These are phyloP conservation scores for Fagopyrum esculentum DNA, from an alignment of 148 eudicot species.

Conservation along the genomic window DNA sequence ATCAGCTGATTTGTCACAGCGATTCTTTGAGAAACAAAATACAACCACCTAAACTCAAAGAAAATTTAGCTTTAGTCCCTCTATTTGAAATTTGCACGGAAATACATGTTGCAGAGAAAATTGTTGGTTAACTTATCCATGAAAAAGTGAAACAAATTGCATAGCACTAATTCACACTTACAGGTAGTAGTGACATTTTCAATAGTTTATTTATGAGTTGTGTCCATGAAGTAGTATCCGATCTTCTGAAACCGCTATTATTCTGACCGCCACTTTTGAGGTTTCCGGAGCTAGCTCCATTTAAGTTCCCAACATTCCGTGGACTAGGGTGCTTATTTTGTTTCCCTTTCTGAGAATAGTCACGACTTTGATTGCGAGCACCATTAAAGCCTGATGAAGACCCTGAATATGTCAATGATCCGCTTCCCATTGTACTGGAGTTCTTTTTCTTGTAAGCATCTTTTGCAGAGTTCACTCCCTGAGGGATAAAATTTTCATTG, in stretches of 20 bases:
- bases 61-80: slow-evolving; percentile 2
- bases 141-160: slow-evolving; percentile 2
- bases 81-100: neutral
- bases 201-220: slow-evolving; percentile 76
- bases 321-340: slow-evolving; percentile 73
- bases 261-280: slow-evolving; percentile 39
- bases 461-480: slow-evolving; percentile 80
- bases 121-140: neutral
- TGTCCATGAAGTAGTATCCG: slow-evolving; percentile 72
- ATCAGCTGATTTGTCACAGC: slow-evolving; percentile 95
- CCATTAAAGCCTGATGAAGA: slow-evolving; percentile 48
- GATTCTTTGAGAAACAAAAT: slow-evolving; percentile 95
- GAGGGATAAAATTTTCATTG: slow-evolving; percentile 52
- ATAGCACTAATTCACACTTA: slow-evolving; percentile 32
- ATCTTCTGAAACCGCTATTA: slow-evolving; percentile 57
- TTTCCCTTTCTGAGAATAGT: slow-evolving; percentile 43
- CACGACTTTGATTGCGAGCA: slow-evolving; percentile 50
- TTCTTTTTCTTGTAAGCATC: slow-evolving; percentile 69
- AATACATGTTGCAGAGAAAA: neutral
- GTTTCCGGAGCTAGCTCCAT: slow-evolving; percentile 43
- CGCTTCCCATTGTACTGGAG: slow-evolving; percentile 31
- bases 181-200: slow-evolving; percentile 78
- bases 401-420: slow-evolving; percentile 39
- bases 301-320: slow-evolving; percentile 36
- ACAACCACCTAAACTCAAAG: slow-evolving; percentile 63